Base-by-base conservation (phyloP, 768 basidiomycete species). In the Sporobolomyces phaffii region DNA sequence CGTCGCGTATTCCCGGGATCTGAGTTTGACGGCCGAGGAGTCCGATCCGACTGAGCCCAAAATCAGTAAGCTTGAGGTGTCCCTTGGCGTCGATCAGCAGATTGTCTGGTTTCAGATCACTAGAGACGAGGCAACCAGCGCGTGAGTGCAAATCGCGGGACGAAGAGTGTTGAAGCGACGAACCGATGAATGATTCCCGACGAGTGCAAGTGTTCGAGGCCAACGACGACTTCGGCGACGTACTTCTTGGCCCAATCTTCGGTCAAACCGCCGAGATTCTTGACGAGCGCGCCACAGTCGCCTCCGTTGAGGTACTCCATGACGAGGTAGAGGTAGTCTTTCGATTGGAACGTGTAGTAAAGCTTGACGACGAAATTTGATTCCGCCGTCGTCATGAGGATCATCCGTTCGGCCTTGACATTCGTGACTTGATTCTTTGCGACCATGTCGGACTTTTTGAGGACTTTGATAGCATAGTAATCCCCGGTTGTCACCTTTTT, bases 381-480 rank as follows among this genome's bases (percentile, higher is more conserved):
- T 78, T 96, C 92, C 22, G 65, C 62, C 78, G 98, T 94, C 77
- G 92, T 92, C 96, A 99, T 99, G 73, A 99, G 83, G 75, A 99
- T 99, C 87, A 96, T 98, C 63, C 96, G 84, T 80, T 99, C 96
- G 2, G 96, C 96, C 80, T 98, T 98, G 78, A 99, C 96, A 77
- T 98, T 99, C 53, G 96, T 98, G 77, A 99, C 94, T 78, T 99
- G 96, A 81, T 99, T 99, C 84, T 99, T 99, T 44, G 96, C 90
- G 77, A 99, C 98, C 96, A 99, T 99, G 79, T 99, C 96, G n/a
- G 92, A 91, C 81, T 99, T 99, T 81, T 94, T 97, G 76, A 99
- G 80, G n/a, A 98, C 93, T 79, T 99, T 99, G 84, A 99, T 94
- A 31, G 96, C 96, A 79, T 88, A 99, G 79, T 97, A 98, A 78